Base-by-base conservation (phyloP, 2,329 filamentous ascomycete genomes). In the Diaporthe sp. region DNA sequence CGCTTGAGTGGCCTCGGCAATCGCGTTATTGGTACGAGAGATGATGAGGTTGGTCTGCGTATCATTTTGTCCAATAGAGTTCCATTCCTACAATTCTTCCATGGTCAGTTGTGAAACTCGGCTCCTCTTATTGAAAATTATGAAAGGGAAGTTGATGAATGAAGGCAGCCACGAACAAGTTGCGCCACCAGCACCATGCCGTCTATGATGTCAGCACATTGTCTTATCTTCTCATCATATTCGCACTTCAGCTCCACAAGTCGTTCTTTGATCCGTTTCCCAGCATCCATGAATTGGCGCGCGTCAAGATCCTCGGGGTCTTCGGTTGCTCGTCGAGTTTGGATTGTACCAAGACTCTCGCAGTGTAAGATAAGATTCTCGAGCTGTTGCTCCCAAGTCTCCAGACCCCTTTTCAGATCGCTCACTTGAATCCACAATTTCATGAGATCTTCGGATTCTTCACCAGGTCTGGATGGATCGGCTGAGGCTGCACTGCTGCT, bases 371-470 rank as follows among this genome's bases (percentile, higher is more conserved):
- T 55, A 75, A 82, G 79, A 19, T 79, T 78, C 1, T 51, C 31
- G 15, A 82, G 70, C 46, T 82, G 77, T 0, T 25, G 42, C 57
- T 78, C 75, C 78, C 80, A 80, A 2, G 60, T 77, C 44, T 74
- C 46, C 6, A 82, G 31, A 0, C 75, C 78, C 3, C 73, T 78
- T n/a, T 76, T 76, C 3, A 80, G 57, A n/a, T 71, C 65, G 46
- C 77, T 79, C 7, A 78, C 77, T 12, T 77, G 44, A 1, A 79
- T 62, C 79, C 80, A 81, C 2, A 79, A 71, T n/a, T 39, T 2
- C 13, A 73, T 76, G 6, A 71, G 74, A 34, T 61, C 70, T 22
- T 72, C 77, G 34, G 34, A 49, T 4, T 39, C 70, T 4, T 71
- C 46, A 19, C 42, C 15, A 10, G 2, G 1, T 9, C 31, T 17